Conservation (phyloP, 768 basidiomycete genomes). For the Tricholoma flavovirens region DNA sequence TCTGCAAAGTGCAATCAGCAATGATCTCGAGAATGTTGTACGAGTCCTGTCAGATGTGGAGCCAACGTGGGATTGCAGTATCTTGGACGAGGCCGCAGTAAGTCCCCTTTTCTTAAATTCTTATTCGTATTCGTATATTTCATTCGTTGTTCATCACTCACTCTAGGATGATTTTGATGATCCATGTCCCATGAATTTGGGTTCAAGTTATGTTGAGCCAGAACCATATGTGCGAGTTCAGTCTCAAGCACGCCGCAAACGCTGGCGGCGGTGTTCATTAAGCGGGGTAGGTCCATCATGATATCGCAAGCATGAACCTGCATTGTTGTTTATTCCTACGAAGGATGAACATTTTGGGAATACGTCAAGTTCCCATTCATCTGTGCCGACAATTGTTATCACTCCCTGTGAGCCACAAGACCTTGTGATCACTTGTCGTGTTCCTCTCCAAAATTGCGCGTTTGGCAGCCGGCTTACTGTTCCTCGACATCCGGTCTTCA, state of each 20-base stretch:
- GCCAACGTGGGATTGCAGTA: constrained; percentile 12
- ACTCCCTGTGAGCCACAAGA: constrained; percentile 39
- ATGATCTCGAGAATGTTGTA: constrained; percentile 38
- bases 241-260: constrained; percentile 13
- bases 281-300: constrained; percentile 14
- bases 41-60: constrained; percentile 39
- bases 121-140: background rate
- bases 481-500: constrained; percentile 41
- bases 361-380: constrained; percentile 27
- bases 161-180: background rate
- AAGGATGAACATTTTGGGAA: constrained; percentile 18
- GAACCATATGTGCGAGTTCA: background rate
- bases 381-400: constrained; percentile 45
- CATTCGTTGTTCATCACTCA: background rate
- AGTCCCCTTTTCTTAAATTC: constrained; percentile 5
- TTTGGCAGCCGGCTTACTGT: constrained; percentile 48
- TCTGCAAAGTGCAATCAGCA: constrained; percentile 27
- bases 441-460: constrained; percentile 50
- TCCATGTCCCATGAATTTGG: constrained; percentile 1
- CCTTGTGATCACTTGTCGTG: constrained; percentile 36
- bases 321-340: background rate
- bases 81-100: constrained; percentile 14
- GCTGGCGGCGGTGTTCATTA: constrained; percentile 15
- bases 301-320: background rate
- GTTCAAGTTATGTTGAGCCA: background rate